A percentile compares a stretch with the other conserved stretches of the same genome.
phyloP scores from a whole-genome alignment of 2,329 filamentous ascomycete species.

The Aureobasidium sp. region DNA sequence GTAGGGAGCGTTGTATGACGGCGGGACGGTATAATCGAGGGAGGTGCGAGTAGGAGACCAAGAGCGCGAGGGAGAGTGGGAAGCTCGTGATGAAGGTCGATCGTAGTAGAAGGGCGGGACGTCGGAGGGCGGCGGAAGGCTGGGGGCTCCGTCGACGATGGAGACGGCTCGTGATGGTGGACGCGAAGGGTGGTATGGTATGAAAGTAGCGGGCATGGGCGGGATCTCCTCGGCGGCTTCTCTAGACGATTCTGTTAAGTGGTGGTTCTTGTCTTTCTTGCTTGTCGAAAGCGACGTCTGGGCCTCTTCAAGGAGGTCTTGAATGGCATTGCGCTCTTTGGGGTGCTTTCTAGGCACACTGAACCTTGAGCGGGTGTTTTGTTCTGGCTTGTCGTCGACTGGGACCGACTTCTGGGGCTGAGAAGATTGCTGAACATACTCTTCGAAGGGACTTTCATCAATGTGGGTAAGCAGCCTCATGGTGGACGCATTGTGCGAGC shows the following conservation, averaged over 20 bases:
- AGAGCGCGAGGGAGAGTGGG: conserved; percentile 43
- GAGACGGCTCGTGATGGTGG: conserved; percentile 41
- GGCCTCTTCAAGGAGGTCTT: conserved; percentile 7
- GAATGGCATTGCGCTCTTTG: conserved; percentile 17
- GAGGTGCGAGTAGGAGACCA: conserved; percentile 47
- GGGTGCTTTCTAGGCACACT: conserved; percentile 17
- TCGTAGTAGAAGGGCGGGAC: conserved; percentile 59
- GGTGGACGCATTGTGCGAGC: conserved; percentile 33
- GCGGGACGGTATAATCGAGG: conserved; percentile 60
- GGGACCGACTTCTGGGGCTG: neutral
- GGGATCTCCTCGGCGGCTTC: conserved; percentile 12
- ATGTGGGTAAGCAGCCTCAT: conserved; percentile 42
- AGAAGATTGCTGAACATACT: conserved; percentile 28
- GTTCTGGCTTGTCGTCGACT: neutral
- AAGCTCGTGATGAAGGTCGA: conserved; percentile 42
- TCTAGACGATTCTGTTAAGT: conserved; percentile 14
- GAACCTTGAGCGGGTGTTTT: conserved; percentile 10
- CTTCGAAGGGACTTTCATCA: conserved; percentile 33
- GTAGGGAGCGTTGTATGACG: conserved; percentile 62
- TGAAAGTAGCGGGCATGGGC: conserved; percentile 12
- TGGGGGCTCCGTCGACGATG: conserved; percentile 41
- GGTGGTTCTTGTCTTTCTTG: neutral
- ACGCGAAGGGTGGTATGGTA: conserved; percentile 32
- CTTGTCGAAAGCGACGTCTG: neutral
- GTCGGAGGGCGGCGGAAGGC: conserved; percentile 47